These are phyloP conservation scores for Dimargaris cristalligena DNA, from an alignment of 192 early-diverging fungal genomes.

Conservation along the genomic window DNA sequence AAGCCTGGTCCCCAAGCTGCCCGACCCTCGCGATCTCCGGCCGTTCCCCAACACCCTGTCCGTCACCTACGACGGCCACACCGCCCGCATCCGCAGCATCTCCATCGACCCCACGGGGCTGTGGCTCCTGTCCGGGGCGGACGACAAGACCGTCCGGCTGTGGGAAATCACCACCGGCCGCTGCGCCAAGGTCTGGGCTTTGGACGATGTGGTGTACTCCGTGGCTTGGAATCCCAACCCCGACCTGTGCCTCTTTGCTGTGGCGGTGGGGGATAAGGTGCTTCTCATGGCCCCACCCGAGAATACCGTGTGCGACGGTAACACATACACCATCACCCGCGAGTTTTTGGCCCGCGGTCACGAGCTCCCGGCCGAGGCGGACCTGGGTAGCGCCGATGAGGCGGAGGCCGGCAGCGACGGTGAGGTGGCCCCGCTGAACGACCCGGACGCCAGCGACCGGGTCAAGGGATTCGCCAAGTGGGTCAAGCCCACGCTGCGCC, in stretches of 20 bases:
- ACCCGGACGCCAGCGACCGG: slow-evolving; percentile 10
- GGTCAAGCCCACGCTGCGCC: not conserved
- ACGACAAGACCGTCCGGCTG: slow-evolving; percentile 72
- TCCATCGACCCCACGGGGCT: slow-evolving; percentile 88
- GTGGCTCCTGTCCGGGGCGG: slow-evolving; percentile 75
- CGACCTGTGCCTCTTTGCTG: slow-evolving; percentile 58
- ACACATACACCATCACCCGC: slow-evolving; percentile 19
- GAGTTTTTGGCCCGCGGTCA: slow-evolving; percentile 15
- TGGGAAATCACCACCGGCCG: slow-evolving; percentile 89
- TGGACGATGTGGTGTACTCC: slow-evolving; percentile 43
- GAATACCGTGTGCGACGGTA: slow-evolving; percentile 20
- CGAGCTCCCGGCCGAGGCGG: slow-evolving; percentile 13
- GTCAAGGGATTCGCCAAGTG: slow-evolving; percentile 12
- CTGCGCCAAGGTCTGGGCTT: slow-evolving; percentile 57
- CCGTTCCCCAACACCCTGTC: slow-evolving; percentile 79
- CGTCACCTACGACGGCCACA: slow-evolving; percentile 69
- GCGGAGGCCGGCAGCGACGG: slow-evolving; percentile 15
- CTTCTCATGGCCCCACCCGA: slow-evolving; percentile 31
- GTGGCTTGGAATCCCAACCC: slow-evolving; percentile 85
- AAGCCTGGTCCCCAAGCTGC: slow-evolving; percentile 86
- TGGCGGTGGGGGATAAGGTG: slow-evolving; percentile 43
- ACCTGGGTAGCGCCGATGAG: slow-evolving; percentile 15
- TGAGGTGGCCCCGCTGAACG: slow-evolving; percentile 13
- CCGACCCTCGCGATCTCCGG: slow-evolving; percentile 80
- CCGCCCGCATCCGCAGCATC: slow-evolving; percentile 56